Evolutionary conservation across 1,284 basidiomycete species (phyloP).

Genomic region (Cryptococcus sp.): DNA sequence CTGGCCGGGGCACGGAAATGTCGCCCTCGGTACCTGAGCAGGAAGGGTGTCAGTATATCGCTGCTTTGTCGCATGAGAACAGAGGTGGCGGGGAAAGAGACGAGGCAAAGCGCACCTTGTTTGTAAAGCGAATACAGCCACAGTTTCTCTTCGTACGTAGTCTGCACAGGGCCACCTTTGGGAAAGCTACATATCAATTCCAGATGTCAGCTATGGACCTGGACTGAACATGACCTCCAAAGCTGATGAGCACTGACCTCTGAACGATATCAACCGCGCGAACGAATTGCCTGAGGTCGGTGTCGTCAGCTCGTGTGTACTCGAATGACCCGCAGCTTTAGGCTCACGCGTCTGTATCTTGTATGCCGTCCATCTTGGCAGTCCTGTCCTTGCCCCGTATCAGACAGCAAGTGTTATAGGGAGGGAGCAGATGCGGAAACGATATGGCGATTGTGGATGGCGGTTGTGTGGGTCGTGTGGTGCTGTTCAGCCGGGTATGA

Average conservation of each 20-base stretch:
- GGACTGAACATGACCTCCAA: neutral
- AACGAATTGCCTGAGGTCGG: conserved; percentile 69
- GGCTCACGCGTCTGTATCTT: conserved; percentile 9
- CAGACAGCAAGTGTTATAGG: too few species aligned
- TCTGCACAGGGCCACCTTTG: conserved; percentile 93
- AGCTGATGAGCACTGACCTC: conserved; percentile 27
- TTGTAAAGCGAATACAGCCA: conserved; percentile 94
- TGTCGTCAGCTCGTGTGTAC: neutral
- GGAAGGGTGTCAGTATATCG: neutral
- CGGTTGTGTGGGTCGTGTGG: too few species aligned
- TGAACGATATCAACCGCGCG: conserved; percentile 93
- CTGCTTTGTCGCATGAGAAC: too few species aligned
- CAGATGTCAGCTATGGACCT: neutral
- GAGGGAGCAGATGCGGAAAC: too few species aligned
- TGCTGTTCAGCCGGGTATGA: too few species aligned
- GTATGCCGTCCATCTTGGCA: neutral
- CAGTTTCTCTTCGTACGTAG: conserved; percentile 93
- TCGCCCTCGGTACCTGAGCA: conserved; percentile 44
- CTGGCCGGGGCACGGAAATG: conserved; percentile 35
- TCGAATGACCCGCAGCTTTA: neutral
- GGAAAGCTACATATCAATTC: conserved; percentile 57
- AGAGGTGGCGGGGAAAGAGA: neutral
- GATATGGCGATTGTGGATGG: too few species aligned
- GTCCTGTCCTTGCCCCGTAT: neutral
- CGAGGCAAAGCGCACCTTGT: conserved; percentile 61